Percentiles rank a stretch among this genome's conserved stretches.
These are phyloP conservation scores for Alternaria triticina DNA, from an alignment of 2,329 filamentous ascomycete species.

Conservation along the genomic window DNA sequence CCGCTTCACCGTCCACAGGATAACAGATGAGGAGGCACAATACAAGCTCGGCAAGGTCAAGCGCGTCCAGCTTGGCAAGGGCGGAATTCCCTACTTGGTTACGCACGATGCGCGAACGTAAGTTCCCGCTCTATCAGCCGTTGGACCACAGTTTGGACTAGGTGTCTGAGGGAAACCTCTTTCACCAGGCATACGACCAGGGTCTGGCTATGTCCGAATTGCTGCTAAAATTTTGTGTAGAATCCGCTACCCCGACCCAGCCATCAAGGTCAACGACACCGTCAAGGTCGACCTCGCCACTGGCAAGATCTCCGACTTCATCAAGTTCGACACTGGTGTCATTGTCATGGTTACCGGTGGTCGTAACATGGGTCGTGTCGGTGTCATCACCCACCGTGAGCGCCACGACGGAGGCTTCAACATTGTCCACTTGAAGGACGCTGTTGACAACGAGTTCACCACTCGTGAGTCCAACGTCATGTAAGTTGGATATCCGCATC, in stretches of 20 bases:
- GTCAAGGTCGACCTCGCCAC: conserved; percentile 98
- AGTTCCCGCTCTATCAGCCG: conserved; percentile 99
- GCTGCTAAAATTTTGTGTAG: conserved; percentile 62
- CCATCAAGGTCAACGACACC: conserved; percentile 99
- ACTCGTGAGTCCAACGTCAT: conserved; percentile 99
- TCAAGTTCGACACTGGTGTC: conserved; percentile 98
- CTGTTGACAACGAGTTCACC: conserved; percentile 99
- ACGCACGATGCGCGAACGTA: conserved; percentile 99
- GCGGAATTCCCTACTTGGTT: conserved; percentile 99
- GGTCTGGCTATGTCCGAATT: conserved; percentile 72
- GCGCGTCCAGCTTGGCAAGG: conserved; percentile 98
- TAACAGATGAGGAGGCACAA: conserved; percentile 97
- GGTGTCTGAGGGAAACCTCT: conserved; percentile 42
- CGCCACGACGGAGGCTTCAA: conserved; percentile 99
- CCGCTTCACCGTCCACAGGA: conserved; percentile 99
- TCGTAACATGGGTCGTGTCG: conserved; percentile 99
- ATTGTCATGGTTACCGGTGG: conserved; percentile 99
- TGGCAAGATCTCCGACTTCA: conserved; percentile 97
- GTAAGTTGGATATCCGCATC: conserved; percentile 24
- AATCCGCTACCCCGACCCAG: conserved; percentile 98
- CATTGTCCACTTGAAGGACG: conserved; percentile 99
- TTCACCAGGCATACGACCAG: conserved; percentile 99
- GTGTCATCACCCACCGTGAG: conserved; percentile 99
- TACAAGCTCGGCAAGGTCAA: conserved; percentile 99
- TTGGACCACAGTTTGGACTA: conserved; percentile 70